A percentile compares a stretch with the other conserved stretches of the same genome.
These are phyloP conservation scores for Endocladia muricata DNA, from an alignment of 31 red algal genomes.

Conservation along the genomic window DNA sequence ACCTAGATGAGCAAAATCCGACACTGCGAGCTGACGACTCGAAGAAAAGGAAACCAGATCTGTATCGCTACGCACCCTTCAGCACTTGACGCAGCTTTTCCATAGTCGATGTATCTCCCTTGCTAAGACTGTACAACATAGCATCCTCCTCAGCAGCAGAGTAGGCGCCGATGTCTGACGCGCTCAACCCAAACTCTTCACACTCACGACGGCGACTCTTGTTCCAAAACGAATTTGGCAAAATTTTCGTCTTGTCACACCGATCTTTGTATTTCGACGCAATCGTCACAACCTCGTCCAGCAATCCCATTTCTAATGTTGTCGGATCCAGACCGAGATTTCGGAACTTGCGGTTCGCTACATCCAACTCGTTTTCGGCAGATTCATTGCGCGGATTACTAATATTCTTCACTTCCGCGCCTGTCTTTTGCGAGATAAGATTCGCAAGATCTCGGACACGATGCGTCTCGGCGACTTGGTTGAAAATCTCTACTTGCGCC, in stretches of 20 bases:
- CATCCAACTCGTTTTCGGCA: constrained; percentile 96
- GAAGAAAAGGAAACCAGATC: background rate
- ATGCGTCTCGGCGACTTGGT: constrained; percentile 97
- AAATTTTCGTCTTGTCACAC: constrained; percentile 82
- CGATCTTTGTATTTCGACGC: constrained; percentile 87
- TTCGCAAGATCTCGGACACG: constrained; percentile 94
- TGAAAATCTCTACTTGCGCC: constrained; percentile 91
- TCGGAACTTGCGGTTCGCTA: constrained; percentile 91
- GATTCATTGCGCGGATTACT: constrained; percentile 95
- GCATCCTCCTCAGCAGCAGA: constrained; percentile 74
- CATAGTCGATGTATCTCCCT: constrained; percentile 69
- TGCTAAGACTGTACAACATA: constrained; percentile 78
- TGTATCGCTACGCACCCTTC: constrained; percentile 23
- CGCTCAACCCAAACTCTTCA: constrained; percentile 59
- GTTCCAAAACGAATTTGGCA: constrained; percentile 97
- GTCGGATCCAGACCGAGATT: constrained; percentile 79
- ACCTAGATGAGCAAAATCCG: too few species aligned
- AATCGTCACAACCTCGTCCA: constrained; percentile 96
- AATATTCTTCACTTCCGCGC: constrained; percentile 68
- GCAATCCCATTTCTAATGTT: constrained; percentile 74
- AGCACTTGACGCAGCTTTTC: constrained; percentile 74
- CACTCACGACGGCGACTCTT: constrained; percentile 71
- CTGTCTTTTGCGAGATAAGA: constrained; percentile 83
- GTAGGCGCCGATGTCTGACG: constrained; percentile 40
- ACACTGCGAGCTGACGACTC: too few species aligned